Percentiles rank a stretch among this genome's conserved stretches.
Conservation (phyloP, 352 stramenopile species). For the Globisporangium takayamanum region DNA sequence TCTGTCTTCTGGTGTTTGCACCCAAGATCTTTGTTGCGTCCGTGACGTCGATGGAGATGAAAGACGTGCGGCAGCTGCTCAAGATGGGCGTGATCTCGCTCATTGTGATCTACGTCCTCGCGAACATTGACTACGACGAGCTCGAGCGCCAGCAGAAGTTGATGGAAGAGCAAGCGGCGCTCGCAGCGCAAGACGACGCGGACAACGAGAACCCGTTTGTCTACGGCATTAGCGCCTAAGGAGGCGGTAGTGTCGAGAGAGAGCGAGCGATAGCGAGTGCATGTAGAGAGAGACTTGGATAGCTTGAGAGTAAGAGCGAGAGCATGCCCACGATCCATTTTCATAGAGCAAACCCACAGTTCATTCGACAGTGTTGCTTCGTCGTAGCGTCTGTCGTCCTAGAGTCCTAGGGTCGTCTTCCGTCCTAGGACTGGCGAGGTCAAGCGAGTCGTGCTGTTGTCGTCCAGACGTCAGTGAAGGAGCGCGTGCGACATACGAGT, state of each 20-base stretch:
- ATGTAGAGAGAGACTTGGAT: neutral
- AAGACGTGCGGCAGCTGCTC: constrained; percentile 72
- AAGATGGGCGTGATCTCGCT: constrained; percentile 85
- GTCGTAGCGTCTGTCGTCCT: neutral
- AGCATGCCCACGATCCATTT: neutral
- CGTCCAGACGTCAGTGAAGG: too few species aligned
- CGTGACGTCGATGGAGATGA: constrained; percentile 63
- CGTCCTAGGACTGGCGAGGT: too few species aligned
- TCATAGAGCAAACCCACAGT: neutral
- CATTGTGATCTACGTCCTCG: constrained; percentile 80
- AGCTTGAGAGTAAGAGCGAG: neutral
- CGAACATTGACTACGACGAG: constrained; percentile 89
- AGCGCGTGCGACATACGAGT: too few species aligned
- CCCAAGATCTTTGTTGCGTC: constrained; percentile 84
- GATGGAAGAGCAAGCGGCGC: constrained; percentile 42
- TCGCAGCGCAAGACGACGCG: constrained; percentile 12
- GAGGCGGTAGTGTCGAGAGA: neutral
- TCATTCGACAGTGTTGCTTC: too few species aligned
- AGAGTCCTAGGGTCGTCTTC: too few species aligned
- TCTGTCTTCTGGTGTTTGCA: constrained; percentile 80
- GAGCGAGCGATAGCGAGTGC: neutral
- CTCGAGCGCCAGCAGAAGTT: constrained; percentile 85
- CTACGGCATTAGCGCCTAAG: constrained; percentile 14
- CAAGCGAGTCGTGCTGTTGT: too few species aligned
- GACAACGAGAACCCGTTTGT: constrained; percentile 11